Conservation (phyloP, 768 basidiomycete genomes). For the Cantharellus anzutake region DNA sequence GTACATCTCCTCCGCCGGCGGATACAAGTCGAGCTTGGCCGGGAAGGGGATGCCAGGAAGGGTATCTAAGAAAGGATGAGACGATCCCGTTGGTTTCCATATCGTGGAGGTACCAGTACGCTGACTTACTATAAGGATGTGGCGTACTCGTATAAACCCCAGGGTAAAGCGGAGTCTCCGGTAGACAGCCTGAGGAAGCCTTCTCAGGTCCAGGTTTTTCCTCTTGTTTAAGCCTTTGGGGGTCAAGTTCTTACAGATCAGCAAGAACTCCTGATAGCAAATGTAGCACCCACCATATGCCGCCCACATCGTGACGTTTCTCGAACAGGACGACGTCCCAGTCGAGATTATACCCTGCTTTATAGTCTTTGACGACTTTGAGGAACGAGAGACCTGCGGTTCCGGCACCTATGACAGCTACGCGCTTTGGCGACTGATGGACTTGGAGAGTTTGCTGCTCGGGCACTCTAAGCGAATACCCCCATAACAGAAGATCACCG, state of each 20-base stretch:
- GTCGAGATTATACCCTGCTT: conserved; percentile 17
- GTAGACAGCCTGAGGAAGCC: conserved; percentile 15
- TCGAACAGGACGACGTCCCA: conserved; percentile 38
- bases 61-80: conserved; percentile 19
- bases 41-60: conserved; percentile 33
- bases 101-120: too few species aligned
- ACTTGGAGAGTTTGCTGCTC: too few species aligned
- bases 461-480: too few species aligned
- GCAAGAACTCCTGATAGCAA: not conserved
- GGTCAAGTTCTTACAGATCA: conserved; percentile 19
- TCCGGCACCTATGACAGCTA: conserved; percentile 39
- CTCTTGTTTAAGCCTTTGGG: conserved; percentile 19
- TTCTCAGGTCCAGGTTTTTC: conserved; percentile 9
- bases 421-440: conserved; percentile 20
- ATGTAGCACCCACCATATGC: conserved; percentile 27
- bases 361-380: conserved; percentile 31
- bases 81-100: not conserved
- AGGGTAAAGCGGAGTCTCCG: conserved; percentile 37
- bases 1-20: conserved; percentile 26
- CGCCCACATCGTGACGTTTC: conserved; percentile 32
- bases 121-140: conserved; percentile 23
- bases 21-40: conserved; percentile 30
- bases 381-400: conserved; percentile 36
- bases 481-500: too few species aligned
- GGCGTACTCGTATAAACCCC: conserved; percentile 35